These are phyloP conservation scores for Thyridium curvatum DNA, from an alignment of 2,329 filamentous ascomycete species.

Conservation along the genomic window DNA sequence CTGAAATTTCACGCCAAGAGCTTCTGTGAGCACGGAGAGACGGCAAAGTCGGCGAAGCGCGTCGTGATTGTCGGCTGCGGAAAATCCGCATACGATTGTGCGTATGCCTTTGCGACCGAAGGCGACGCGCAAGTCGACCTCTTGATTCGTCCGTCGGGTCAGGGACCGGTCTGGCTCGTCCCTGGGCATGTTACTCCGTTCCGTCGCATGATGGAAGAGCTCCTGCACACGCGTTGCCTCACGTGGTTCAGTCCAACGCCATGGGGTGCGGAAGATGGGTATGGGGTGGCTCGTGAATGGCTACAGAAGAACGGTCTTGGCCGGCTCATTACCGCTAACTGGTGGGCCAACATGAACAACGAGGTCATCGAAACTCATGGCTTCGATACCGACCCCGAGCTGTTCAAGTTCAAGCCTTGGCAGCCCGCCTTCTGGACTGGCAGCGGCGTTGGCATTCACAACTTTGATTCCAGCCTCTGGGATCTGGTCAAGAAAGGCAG, in stretches of 20 bases:
- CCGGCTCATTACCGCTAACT: slow-evolving; percentile 44
- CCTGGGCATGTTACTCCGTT: no score
- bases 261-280: slow-evolving; percentile 63
- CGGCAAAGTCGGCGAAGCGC: slow-evolving; percentile 18
- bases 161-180: no score
- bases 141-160: no score
- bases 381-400: slow-evolving; percentile 47
- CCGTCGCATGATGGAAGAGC: no score
- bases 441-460: slow-evolving; percentile 51
- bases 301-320: slow-evolving; percentile 53
- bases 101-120: slow-evolving; percentile 51
- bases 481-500: slow-evolving; percentile 47
- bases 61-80: slow-evolving; percentile 54
- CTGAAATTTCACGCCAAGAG: slow-evolving; percentile 45
- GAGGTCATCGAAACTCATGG: slow-evolving; percentile 49
- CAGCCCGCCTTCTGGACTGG: slow-evolving; percentile 44
- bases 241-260: slow-evolving; percentile 72
- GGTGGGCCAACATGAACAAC: slow-evolving; percentile 50
- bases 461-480: slow-evolving; percentile 52
- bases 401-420: slow-evolving; percentile 48
- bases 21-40: slow-evolving; percentile 30
- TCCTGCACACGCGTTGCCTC: no score
- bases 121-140: no score
- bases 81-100: slow-evolving; percentile 61
- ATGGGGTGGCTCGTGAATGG: slow-evolving; percentile 43